These are phyloP conservation scores for Plantago coronopus DNA, from an alignment of 305 asterid genomes.

Conservation along the genomic window DNA sequence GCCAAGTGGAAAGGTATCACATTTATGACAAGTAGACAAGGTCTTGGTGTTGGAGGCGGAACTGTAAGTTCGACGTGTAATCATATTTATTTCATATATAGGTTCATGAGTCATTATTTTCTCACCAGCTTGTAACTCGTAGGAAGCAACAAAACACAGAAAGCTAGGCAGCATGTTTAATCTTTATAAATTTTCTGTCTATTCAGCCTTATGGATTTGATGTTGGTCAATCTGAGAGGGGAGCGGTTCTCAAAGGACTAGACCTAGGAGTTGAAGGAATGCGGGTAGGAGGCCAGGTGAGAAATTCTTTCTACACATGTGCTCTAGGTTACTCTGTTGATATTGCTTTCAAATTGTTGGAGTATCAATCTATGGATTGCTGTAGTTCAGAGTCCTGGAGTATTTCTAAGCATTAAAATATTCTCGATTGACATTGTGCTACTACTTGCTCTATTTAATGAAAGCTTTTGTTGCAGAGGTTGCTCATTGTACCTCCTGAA, in stretches of 20 bases:
- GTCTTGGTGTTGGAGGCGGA: constrained; percentile 95
- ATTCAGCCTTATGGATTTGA: constrained; percentile 93
- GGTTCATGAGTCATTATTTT: too few species aligned
- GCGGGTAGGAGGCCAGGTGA: constrained; percentile 98
- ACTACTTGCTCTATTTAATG: constrained; percentile 2
- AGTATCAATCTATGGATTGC: not conserved
- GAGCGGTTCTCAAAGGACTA: constrained; percentile 82
- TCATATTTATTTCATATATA: too few species aligned
- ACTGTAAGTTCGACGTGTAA: constrained; percentile 46
- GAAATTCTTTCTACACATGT: constrained; percentile 14
- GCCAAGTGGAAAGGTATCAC: constrained; percentile 93
- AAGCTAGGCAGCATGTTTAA: constrained; percentile 5
- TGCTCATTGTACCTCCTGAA: constrained; percentile 90
- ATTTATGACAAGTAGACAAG: constrained; percentile 96
- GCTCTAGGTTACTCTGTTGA: not conserved
- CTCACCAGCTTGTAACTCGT: not conserved
- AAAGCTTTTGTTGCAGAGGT: constrained; percentile 48
- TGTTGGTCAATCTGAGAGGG: constrained; percentile 84
- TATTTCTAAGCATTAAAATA: not conserved
- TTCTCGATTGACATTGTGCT: not conserved
- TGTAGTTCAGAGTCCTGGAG: not conserved
- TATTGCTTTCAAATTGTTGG: not conserved
- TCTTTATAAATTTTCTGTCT: constrained; percentile 14
- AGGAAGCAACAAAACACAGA: not conserved
- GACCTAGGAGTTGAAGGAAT: constrained; percentile 95